phyloP scores from a whole-genome alignment of 331 rosid genomes.

The Saraca asoca region DNA sequence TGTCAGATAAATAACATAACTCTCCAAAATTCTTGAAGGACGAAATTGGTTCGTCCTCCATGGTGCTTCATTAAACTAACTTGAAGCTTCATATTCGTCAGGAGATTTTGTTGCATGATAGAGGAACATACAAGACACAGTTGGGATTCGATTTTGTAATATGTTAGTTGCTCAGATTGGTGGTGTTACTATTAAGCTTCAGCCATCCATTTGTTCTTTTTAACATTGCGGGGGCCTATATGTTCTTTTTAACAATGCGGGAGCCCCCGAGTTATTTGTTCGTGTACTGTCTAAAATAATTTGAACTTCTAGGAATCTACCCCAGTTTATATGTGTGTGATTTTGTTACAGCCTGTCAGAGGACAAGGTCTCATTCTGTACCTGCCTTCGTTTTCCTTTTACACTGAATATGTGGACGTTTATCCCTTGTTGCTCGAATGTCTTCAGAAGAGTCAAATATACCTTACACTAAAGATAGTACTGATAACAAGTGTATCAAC shows the following conservation, averaged over 20 bases:
- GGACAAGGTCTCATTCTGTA: not conserved
- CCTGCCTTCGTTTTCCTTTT: no score
- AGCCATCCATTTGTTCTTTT: no score
- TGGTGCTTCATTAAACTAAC: slow-evolving; percentile 37
- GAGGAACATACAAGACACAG: slow-evolving; percentile 38
- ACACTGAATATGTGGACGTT: no score
- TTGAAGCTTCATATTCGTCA: slow-evolving; percentile 41
- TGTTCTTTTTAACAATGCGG: slow-evolving; percentile 28
- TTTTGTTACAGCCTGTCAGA: not conserved
- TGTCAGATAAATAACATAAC: slow-evolving; percentile 39
- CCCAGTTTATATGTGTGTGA: not conserved
- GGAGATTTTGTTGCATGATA: slow-evolving; percentile 56
- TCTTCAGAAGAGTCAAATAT: no score
- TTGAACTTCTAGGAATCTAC: slow-evolving; percentile 1
- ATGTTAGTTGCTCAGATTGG: slow-evolving; percentile 38
- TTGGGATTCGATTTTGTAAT: slow-evolving; percentile 50
- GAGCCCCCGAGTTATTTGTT: slow-evolving; percentile 10
- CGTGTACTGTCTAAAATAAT: not conserved
- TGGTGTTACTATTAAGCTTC: slow-evolving; percentile 22
- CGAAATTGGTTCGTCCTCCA: slow-evolving; percentile 52
- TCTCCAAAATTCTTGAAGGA: slow-evolving; percentile 44
- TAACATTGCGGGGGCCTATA: slow-evolving; percentile 11
- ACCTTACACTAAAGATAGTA: no score
- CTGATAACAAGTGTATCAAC: no score
- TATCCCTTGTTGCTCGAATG: not conserved